Percentiles rank a stretch among this genome's conserved stretches.
These are phyloP conservation scores for Plectosphaerella plurivora DNA, from an alignment of 2,329 filamentous ascomycete species.

Conservation along the genomic window DNA sequence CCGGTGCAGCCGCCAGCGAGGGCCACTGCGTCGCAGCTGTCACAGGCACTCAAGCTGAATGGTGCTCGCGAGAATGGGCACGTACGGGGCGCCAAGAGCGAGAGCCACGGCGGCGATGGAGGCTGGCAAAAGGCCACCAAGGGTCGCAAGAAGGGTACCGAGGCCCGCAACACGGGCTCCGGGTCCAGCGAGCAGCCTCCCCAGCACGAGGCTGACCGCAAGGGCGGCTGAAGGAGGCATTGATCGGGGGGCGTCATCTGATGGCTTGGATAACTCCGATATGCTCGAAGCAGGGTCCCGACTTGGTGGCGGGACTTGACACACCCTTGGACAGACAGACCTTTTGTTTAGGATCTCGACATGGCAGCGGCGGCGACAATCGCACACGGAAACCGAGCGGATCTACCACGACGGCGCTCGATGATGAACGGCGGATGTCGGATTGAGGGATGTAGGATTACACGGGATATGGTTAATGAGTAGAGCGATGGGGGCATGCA, in stretches of 20 bases:
- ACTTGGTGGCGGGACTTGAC: background rate
- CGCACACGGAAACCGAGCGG: background rate
- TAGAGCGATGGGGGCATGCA: background rate
- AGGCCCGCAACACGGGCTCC: conserved; percentile 41
- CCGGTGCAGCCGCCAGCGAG: conserved; percentile 13
- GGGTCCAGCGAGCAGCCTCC: conserved; percentile 46
- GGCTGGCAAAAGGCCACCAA: conserved; percentile 59
- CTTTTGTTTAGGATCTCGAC: conserved; percentile 2
- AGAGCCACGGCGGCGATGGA: conserved; percentile 38
- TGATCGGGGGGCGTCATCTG: background rate
- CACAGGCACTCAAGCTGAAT: conserved; percentile 26
- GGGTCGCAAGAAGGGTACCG: conserved; percentile 44
- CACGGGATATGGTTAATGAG: conserved; percentile 2
- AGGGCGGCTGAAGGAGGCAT: conserved; percentile 48
- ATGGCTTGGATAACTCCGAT: background rate
- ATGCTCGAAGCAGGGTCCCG: background rate
- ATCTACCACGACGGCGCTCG: no score
- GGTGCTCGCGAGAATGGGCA: conserved; percentile 48
- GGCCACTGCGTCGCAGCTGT: conserved; percentile 2
- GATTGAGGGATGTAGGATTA: conserved; percentile 1
- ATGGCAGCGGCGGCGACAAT: background rate
- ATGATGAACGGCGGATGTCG: background rate
- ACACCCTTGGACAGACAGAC: conserved; percentile 1
- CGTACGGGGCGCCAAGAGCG: conserved; percentile 48
- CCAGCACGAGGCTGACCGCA: conserved; percentile 56